Evolutionary conservation across 225 moss, liverwort and hornwort species (phyloP).

Genomic region (Pseudoscleropodium purum): DNA sequence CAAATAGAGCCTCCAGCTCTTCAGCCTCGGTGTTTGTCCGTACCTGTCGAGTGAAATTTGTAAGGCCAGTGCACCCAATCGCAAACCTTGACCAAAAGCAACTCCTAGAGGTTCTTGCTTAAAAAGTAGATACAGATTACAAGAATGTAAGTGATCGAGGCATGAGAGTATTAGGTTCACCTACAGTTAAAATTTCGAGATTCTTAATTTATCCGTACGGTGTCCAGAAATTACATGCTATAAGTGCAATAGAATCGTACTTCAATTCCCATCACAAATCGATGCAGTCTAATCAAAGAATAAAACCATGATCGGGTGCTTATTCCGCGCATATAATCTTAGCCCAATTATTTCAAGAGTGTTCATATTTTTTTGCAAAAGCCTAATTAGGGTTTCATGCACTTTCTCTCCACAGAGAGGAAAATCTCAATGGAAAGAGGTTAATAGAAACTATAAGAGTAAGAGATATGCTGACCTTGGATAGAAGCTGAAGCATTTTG

Average conservation of each 20-base stretch:
- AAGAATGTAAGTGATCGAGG: background rate
- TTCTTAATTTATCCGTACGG: background rate
- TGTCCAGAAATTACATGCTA: background rate
- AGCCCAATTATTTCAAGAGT: background rate
- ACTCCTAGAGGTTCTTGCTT: background rate
- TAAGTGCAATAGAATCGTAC: background rate
- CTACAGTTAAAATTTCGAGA: background rate
- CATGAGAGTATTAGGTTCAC: background rate
- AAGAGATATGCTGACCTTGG: slow-evolving; percentile 25
- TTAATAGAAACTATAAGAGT: background rate
- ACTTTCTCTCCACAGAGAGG: background rate
- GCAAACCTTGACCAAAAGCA: background rate
- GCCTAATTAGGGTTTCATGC: background rate
- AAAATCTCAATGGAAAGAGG: background rate
- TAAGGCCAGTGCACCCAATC: background rate
- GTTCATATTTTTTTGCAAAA: background rate
- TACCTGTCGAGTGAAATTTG: slow-evolving; percentile 5
- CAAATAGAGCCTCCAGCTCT: slow-evolving; percentile 62
- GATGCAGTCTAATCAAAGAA: background rate
- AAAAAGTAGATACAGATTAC: background rate
- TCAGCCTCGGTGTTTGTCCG: slow-evolving; percentile 52
- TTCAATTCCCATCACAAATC: background rate
- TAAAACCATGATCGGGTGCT: background rate
- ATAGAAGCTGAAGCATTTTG: slow-evolving; percentile 73
- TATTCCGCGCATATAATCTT: background rate